Conservation (phyloP, 2,329 filamentous ascomycete species). For the Endothia cerciana region DNA sequence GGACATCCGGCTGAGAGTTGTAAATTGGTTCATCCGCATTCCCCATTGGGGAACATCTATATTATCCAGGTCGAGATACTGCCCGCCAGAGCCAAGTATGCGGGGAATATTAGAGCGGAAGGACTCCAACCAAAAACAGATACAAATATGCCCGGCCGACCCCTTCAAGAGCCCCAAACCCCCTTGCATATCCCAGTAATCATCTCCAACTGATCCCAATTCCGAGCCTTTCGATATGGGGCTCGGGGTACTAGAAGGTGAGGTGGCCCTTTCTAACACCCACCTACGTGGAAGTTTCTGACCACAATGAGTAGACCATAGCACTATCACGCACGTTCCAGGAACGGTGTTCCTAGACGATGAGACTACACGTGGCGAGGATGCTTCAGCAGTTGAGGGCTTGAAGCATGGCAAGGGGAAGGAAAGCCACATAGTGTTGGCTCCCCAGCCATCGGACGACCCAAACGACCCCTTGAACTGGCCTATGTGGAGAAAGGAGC, state of each 20-base stretch:
- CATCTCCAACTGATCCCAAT: background rate
- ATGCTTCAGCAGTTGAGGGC: conserved; percentile 34
- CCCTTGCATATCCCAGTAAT: background rate
- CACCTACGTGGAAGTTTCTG: background rate
- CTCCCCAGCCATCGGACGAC: conserved; percentile 49
- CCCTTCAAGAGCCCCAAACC: background rate
- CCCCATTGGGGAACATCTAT: background rate
- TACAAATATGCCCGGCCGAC: background rate
- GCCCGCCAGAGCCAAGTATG: conserved; percentile 30
- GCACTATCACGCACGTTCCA: conserved; percentile 32
- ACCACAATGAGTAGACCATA: background rate
- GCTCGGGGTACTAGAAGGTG: conserved; percentile 10
- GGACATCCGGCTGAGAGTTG: background rate
- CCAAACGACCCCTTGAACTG: conserved; percentile 51
- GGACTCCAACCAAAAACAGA: background rate
- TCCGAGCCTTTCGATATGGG: background rate
- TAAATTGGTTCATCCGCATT: background rate
- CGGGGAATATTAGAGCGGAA: background rate
- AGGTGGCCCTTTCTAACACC: background rate
- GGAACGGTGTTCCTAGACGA: conserved; percentile 37
- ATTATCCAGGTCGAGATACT: background rate
- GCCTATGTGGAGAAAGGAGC: conserved; percentile 40
- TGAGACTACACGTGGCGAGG: conserved; percentile 34
- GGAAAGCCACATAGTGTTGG: conserved; percentile 45
- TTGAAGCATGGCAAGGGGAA: conserved; percentile 34